Evolutionary conservation across 2,329 filamentous ascomycete species (phyloP).

Genomic region (Aspergillus ochraceus): DNA sequence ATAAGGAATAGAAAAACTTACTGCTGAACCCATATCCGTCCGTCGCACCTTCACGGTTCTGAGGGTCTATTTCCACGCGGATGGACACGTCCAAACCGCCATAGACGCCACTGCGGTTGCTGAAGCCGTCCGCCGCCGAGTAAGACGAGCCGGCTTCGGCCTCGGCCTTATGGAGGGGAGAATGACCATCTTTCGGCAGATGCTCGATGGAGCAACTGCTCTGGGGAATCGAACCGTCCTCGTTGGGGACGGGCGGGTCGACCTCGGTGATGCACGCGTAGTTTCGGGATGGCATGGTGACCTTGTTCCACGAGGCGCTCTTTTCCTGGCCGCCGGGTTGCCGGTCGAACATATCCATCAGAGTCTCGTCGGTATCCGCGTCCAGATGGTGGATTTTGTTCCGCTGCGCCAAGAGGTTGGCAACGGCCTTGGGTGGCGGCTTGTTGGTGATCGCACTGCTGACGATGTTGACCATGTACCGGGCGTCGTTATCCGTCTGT

Average conservation of each 20-base stretch:
- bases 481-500: constrained; percentile 58
- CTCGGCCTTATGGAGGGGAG: constrained; percentile 74
- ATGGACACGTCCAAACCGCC: constrained; percentile 48
- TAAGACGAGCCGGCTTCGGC: constrained; percentile 75
- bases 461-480: constrained; percentile 66
- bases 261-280: constrained; percentile 64
- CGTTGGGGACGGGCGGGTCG: constrained; percentile 27
- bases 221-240: constrained; percentile 13
- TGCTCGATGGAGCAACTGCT: constrained; percentile 31
- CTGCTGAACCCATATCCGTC: constrained; percentile 52
- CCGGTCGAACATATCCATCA: constrained; percentile 62
- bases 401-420: constrained; percentile 61
- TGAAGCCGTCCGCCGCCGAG: constrained; percentile 61
- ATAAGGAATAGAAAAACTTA: constrained; percentile 29
- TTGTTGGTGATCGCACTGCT: constrained; percentile 68
- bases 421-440: constrained; percentile 63
- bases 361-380: constrained; percentile 62
- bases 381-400: constrained; percentile 69
- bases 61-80: constrained; percentile 49
- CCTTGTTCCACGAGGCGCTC: constrained; percentile 72
- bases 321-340: constrained; percentile 60
- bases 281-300: constrained; percentile 75
- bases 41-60: constrained; percentile 41
- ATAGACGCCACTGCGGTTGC: constrained; percentile 34
- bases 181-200: constrained; percentile 63